Conservation (phyloP, 2,329 filamentous ascomycete genomes). For the Fusarium graminum region DNA sequence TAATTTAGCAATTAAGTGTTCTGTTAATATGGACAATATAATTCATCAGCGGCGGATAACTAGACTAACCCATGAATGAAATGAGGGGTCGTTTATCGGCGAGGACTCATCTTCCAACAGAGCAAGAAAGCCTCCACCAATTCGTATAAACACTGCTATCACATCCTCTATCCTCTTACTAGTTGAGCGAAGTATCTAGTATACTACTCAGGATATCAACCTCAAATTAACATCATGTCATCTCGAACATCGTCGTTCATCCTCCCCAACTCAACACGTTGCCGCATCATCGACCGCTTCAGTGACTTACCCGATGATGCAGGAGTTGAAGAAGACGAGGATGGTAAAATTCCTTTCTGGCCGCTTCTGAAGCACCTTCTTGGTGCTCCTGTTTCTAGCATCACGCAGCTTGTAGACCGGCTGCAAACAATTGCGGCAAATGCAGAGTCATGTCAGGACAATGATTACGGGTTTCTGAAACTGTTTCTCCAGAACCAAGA, state of each 20-base stretch:
- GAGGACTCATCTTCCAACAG: slow-evolving; percentile 22
- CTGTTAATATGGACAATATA: not conserved
- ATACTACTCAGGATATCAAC: not conserved
- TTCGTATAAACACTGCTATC: not conserved
- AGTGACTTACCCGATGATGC: slow-evolving; percentile 44
- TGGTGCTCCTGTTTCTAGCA: slow-evolving; percentile 8
- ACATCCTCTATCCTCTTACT: not conserved
- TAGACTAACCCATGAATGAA: not conserved
- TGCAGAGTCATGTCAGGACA: slow-evolving; percentile 32
- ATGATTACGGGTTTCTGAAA: slow-evolving; percentile 44
- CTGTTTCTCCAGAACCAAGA: not conserved
- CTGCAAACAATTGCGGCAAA: slow-evolving; percentile 50
- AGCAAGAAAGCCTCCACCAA: not conserved
- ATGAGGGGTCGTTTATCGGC: slow-evolving; percentile 18
- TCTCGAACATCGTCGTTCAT: slow-evolving; percentile 29
- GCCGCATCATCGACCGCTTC: slow-evolving; percentile 50
- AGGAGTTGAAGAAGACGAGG: slow-evolving; percentile 40
- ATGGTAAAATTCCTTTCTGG: slow-evolving; percentile 48
- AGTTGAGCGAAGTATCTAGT: not conserved
- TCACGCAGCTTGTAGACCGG: slow-evolving; percentile 41
- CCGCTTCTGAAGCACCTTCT: slow-evolving; percentile 46
- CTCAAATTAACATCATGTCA: slow-evolving; percentile 10
- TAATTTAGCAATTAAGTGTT: not conserved
- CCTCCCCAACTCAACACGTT: slow-evolving; percentile 39
- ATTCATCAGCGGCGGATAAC: not conserved